Base-by-base conservation (phyloP, 139 green algal genomes). In the Closterium sp. region DNA sequence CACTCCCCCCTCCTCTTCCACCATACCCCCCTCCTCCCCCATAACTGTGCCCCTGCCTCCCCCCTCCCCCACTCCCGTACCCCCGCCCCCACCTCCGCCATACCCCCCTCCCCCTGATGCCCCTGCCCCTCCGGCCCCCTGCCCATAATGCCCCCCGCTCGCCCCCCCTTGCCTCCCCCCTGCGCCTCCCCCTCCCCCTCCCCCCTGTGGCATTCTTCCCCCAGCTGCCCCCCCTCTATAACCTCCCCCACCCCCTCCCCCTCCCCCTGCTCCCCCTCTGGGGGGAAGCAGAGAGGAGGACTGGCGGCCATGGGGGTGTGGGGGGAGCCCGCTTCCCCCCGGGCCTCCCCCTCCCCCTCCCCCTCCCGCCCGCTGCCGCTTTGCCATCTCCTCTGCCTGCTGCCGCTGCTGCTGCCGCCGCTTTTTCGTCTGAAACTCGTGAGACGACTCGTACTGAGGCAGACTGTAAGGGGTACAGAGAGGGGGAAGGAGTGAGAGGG, bases 371-470 rank as follows among this genome's bases (percentile, higher is more conserved):
- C 55, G 55, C 84, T 91, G 89, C 28, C 76, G 30, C 36, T 91
- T 91, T 12, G 89, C 89, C 55, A 76, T 76, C 89, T 91, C 89
- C 89, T 93, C 90, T 33, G 33, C 86, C 66, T 91, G 84, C 88
- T 92, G 89, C 69, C 87, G 34, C 87, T 36, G 28, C 31, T 95
- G 85, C 84, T 95, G 35, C 64, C 89, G 76, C 35, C 69, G 94
- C 84, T 95, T 95, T 88, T 95, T 95, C 33, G 93, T 95, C 34
- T 95, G 92, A 90, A 88, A 95, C 92, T 95, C 93, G 32, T 95
- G 93, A 2, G 93, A 95, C 0, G 88, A 28, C 87, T 95, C 92
- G 88, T 95, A 91, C 86, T 94, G 87, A 16, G 93, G 93, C 85
- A 95, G 43, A 33, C 84, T 93, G 55, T 76, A n/a, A n/a, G n/a